These are phyloP conservation scores for Linum usitatissimum DNA, from an alignment of 345 rosid genomes.

Conservation along the genomic window DNA sequence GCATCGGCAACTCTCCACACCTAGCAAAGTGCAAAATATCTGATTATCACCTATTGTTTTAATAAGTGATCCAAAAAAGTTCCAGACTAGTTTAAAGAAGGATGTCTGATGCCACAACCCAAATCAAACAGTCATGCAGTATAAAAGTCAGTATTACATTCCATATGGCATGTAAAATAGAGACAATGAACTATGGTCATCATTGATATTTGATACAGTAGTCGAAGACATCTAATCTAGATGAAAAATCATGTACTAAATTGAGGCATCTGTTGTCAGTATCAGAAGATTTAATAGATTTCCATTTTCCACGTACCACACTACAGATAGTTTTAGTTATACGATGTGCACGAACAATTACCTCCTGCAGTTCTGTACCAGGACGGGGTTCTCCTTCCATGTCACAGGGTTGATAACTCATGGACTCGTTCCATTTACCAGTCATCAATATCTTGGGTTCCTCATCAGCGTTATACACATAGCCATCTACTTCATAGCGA, in stretches of 20 bases:
- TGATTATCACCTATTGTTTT: too few species aligned
- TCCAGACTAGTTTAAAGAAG: too few species aligned
- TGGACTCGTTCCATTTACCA: slow-evolving; percentile 73
- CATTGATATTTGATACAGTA: too few species aligned
- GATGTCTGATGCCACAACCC: too few species aligned
- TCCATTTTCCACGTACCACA: neutral
- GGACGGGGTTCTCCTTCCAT: slow-evolving; percentile 64
- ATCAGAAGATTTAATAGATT: neutral
- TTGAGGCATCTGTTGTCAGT: neutral
- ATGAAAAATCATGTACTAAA: neutral
- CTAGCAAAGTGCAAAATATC: slow-evolving; percentile 21
- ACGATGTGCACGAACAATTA: slow-evolving; percentile 4
- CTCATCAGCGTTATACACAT: slow-evolving; percentile 61
- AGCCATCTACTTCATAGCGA: slow-evolving; percentile 84
- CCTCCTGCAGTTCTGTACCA: slow-evolving; percentile 69
- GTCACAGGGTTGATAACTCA: slow-evolving; percentile 79
- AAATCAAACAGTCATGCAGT: neutral
- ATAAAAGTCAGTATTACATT: neutral
- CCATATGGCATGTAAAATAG: neutral
- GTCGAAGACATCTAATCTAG: neutral
- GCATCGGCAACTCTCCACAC: slow-evolving; percentile 63
- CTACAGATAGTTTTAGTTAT: neutral
- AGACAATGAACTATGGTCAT: too few species aligned
- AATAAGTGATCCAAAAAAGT: neutral
- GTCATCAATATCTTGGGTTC: slow-evolving; percentile 76